Evolutionary conservation across 2,329 filamentous ascomycete species (phyloP).

Genomic region (Monosporascus sp.): DNA sequence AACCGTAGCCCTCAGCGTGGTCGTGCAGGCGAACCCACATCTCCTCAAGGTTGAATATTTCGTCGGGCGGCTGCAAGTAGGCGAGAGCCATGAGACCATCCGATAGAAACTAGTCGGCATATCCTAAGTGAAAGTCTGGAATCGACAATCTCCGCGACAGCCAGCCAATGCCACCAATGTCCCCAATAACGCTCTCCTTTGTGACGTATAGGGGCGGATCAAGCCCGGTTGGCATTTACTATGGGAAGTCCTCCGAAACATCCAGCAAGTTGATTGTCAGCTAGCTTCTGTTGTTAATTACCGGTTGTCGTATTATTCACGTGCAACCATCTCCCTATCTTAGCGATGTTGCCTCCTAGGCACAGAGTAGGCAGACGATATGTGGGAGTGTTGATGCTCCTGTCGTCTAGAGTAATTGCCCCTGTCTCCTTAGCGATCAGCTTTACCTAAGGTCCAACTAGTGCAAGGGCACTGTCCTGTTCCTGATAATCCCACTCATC

Average conservation of each 20-base stretch:
- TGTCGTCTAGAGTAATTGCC: constrained; percentile 58
- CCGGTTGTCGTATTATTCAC: constrained; percentile 13
- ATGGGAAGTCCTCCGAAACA: constrained; percentile 79
- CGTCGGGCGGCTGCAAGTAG: constrained; percentile 60
- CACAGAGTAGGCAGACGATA: constrained; percentile 78
- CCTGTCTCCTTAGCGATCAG: constrained; percentile 73
- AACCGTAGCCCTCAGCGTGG: constrained; percentile 47
- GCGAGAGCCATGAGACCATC: constrained; percentile 78
- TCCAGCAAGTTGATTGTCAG: constrained; percentile 66
- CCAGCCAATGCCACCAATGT: constrained; percentile 73
- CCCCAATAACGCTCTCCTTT: constrained; percentile 82
- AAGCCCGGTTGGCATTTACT: constrained; percentile 73
- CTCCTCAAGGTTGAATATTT: constrained; percentile 62
- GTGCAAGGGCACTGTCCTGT: constrained; percentile 52
- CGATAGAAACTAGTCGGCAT: constrained; percentile 77
- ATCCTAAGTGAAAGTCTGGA: constrained; percentile 82
- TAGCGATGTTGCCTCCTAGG: constrained; percentile 52
- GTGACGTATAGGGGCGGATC: constrained; percentile 76
- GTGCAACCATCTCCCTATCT: constrained; percentile 31
- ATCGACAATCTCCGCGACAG: constrained; percentile 76
- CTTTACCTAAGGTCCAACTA: constrained; percentile 63
- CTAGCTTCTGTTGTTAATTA: constrained; percentile 23
- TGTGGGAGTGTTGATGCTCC: constrained; percentile 75
- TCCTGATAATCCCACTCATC: constrained; percentile 59
- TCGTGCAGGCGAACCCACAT: constrained; percentile 84